Percentiles rank a stretch among this genome's conserved stretches.
phyloP scores from a whole-genome alignment of 1,139 yeast species.

The Kluyveromyces marxianus region DNA sequence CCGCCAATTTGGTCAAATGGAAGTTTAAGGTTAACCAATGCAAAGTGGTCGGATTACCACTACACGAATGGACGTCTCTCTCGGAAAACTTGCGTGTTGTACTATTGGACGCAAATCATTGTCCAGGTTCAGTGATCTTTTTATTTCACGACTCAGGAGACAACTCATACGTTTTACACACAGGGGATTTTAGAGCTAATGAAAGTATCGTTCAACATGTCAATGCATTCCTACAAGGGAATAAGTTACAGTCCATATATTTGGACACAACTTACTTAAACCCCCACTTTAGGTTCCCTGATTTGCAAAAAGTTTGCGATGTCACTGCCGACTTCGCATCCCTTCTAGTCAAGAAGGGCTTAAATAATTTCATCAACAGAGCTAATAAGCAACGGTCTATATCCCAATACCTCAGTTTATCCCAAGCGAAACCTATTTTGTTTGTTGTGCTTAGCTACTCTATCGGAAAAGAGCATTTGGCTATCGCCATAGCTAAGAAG shows the following conservation, averaged over 20 bases:
- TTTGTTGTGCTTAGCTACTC: conserved; percentile 84
- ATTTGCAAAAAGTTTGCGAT: conserved; percentile 60
- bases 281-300: conserved; percentile 68
- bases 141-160: conserved; percentile 49
- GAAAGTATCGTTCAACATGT: conserved; percentile 25
- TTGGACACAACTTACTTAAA: conserved; percentile 85
- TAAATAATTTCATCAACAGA: conserved; percentile 26
- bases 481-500: conserved; percentile 35
- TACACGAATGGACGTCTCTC: conserved; percentile 34
- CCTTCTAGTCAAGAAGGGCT: conserved; percentile 25
- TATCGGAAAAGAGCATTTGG: conserved; percentile 85
- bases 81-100: conserved; percentile 51
- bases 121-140: conserved; percentile 89
- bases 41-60: conserved; percentile 42
- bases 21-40: conserved; percentile 50
- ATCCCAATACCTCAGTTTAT: conserved; percentile 33
- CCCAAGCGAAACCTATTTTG: conserved; percentile 27
- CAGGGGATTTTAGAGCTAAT: conserved; percentile 86
- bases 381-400: conserved; percentile 35
- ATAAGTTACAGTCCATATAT: conserved; percentile 49
- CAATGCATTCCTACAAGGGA: conserved; percentile 21
- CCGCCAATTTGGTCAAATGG: conserved; percentile 48
- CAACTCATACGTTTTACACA: conserved; percentile 46
- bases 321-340: conserved; percentile 49
- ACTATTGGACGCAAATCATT: conserved; percentile 80